A percentile compares a stretch with the other conserved stretches of the same genome.
Evolutionary conservation across 257 asterid species (phyloP).

Genomic region (Lantana camara): DNA sequence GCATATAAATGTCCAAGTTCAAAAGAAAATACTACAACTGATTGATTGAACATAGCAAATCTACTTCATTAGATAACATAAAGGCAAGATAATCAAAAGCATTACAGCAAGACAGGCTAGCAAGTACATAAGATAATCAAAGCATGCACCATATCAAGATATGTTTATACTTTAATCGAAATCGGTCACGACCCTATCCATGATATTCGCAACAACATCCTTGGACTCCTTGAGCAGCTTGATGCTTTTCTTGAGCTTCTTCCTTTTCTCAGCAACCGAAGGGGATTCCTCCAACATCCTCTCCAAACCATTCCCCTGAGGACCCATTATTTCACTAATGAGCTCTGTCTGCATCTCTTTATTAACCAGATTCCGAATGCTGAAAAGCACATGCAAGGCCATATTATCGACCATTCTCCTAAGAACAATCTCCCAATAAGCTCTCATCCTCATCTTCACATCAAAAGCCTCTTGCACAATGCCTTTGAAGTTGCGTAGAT

Average conservation of each 20-base stretch:
- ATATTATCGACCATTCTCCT: constrained; percentile 40
- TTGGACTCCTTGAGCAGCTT: constrained; percentile 37
- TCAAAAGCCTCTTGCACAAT: constrained; percentile 34
- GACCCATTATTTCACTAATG: constrained; percentile 32
- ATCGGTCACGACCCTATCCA: constrained; percentile 14
- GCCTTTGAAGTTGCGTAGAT: background rate
- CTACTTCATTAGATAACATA: too few relatives aligned
- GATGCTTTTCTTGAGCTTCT: constrained; percentile 33
- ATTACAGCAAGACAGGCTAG: too few relatives aligned
- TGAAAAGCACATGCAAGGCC: constrained; percentile 38
- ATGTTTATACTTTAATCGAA: too few relatives aligned
- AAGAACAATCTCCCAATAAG: constrained; percentile 41
- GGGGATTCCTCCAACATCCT: constrained; percentile 45
- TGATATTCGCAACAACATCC: constrained; percentile 26
- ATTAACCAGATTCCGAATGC: constrained; percentile 34
- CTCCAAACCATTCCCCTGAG: constrained; percentile 36
- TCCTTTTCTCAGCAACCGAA: constrained; percentile 32
- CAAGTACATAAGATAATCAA: too few relatives aligned
- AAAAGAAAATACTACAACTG: too few relatives aligned
- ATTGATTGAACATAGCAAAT: too few relatives aligned
- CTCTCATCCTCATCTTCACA: constrained; percentile 38
- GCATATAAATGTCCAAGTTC: too few relatives aligned
- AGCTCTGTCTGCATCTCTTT: constrained; percentile 39
- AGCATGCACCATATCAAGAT: too few relatives aligned
- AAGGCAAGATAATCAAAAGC: too few relatives aligned